phyloP scores from a whole-genome alignment of 1,284 basidiomycete genomes.

The Marasmius fiardii region DNA sequence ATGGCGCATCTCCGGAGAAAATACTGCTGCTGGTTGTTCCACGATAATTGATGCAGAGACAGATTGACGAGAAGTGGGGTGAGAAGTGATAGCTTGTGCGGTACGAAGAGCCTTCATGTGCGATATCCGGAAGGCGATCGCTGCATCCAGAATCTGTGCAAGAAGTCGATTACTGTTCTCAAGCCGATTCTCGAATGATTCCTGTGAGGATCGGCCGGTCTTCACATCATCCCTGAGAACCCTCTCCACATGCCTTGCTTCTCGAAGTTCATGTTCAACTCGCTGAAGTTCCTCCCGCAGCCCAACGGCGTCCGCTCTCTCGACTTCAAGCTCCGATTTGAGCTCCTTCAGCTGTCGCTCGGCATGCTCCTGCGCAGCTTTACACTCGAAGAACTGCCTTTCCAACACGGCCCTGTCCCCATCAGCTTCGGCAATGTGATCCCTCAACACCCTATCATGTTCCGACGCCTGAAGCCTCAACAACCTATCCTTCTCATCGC shows the following conservation, averaged over 20 bases:
- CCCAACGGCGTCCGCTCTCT: slow-evolving; percentile 60
- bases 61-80: slow-evolving; percentile 43
- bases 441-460: slow-evolving; percentile 80
- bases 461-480: slow-evolving; percentile 73
- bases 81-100: slow-evolving; percentile 58
- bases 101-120: slow-evolving; percentile 66
- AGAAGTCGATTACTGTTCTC: slow-evolving; percentile 60
- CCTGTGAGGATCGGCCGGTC: slow-evolving; percentile 57
- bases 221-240: slow-evolving; percentile 62
- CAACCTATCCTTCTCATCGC: slow-evolving; percentile 72
- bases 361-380: slow-evolving; percentile 56
- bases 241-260: slow-evolving; percentile 57
- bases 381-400: slow-evolving; percentile 78
- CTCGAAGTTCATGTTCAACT: slow-evolving; percentile 63
- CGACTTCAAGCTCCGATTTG: slow-evolving; percentile 53
- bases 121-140: slow-evolving; percentile 68
- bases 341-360: slow-evolving; percentile 61
- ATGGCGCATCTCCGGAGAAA: slow-evolving; percentile 46
- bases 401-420: slow-evolving; percentile 88
- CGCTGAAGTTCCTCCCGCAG: slow-evolving; percentile 72
- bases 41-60: slow-evolving; percentile 29
- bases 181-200: slow-evolving; percentile 61
- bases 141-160: slow-evolving; percentile 72
- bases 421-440: slow-evolving; percentile 88
- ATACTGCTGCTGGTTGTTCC: slow-evolving; percentile 34